Percentiles rank a stretch among this genome's conserved stretches.
These are phyloP conservation scores for Pochonia chlamydosporia DNA, from an alignment of 2,329 filamentous ascomycete species.

Conservation along the genomic window DNA sequence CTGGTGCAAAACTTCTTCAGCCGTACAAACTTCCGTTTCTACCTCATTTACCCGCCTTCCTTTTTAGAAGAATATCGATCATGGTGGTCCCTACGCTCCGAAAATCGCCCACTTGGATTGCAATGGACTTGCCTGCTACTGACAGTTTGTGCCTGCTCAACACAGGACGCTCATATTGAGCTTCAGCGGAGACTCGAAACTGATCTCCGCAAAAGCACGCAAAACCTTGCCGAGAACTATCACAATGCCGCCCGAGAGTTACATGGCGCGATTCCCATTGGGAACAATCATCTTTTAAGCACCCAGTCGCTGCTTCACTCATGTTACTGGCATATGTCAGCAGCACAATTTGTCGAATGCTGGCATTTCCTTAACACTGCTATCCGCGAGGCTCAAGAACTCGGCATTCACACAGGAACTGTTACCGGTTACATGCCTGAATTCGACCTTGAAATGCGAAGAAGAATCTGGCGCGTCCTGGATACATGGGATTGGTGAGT, in stretches of 20 bases:
- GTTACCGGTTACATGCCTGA: conserved; percentile 19
- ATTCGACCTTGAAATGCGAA: conserved; percentile 29
- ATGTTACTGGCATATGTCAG: conserved; percentile 31
- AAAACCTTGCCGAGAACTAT: conserved; percentile 24
- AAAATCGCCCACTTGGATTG: conserved; percentile 23
- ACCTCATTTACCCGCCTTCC: conserved; percentile 29
- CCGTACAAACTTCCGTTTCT: conserved; percentile 32
- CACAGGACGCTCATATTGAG: conserved; percentile 25
- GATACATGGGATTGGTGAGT: conserved; percentile 32
- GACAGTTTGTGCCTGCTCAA: conserved; percentile 31
- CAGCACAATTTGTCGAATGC: conserved; percentile 29
- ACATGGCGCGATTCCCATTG: conserved; percentile 24
- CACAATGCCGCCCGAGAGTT: conserved; percentile 28
- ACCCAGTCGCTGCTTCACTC: conserved; percentile 31
- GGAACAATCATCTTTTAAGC: conserved; percentile 25
- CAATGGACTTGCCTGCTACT: conserved; percentile 33
- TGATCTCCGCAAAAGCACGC: conserved; percentile 23
- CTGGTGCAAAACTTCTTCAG: conserved; percentile 32
- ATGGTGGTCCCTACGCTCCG: conserved; percentile 27
- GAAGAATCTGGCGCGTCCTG: conserved; percentile 31
- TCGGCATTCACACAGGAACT: conserved; percentile 28
- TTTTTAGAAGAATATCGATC: conserved; percentile 29
- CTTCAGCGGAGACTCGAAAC: conserved; percentile 24
- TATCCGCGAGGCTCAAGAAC: conserved; percentile 29
- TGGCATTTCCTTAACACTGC: conserved; percentile 31